Conservation (phyloP, 2,329 filamentous ascomycete genomes). For the Claviceps sp. region DNA sequence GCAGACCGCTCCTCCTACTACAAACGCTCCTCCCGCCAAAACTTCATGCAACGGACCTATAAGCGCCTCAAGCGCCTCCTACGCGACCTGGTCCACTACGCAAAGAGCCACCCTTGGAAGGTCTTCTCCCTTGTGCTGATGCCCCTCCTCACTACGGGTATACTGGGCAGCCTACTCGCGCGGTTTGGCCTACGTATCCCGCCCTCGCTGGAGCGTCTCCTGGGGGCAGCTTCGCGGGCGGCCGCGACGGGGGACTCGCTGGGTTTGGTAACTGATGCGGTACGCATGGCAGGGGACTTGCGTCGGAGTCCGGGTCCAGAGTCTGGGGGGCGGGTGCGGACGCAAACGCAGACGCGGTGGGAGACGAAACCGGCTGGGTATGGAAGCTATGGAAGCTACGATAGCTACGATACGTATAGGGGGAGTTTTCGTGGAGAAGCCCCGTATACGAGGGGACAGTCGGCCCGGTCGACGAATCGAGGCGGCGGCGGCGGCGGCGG, state of each 20-base stretch:
- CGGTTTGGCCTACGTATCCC: slow-evolving; percentile 72
- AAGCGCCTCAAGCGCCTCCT: slow-evolving; percentile 67
- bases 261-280: slow-evolving; percentile 40
- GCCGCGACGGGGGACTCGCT: slow-evolving; percentile 32
- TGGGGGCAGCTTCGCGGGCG: slow-evolving; percentile 39
- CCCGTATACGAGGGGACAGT: neutral
- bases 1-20: slow-evolving; percentile 52
- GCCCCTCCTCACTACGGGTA: slow-evolving; percentile 75
- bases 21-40: slow-evolving; percentile 67
- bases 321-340: no score
- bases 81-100: slow-evolving; percentile 69
- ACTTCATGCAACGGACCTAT: slow-evolving; percentile 62
- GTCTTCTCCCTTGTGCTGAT: slow-evolving; percentile 79
- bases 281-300: slow-evolving; percentile 35
- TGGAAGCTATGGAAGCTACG: slow-evolving; percentile 14
- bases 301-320: no score
- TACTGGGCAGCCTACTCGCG: slow-evolving; percentile 61
- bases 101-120: slow-evolving; percentile 72
- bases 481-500: slow-evolving; percentile 8
- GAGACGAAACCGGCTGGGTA: no score
- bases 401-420: neutral
- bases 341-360: no score
- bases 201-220: slow-evolving; percentile 42
- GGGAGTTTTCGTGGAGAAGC: slow-evolving; percentile 10
- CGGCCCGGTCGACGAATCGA: neutral